Conservation (phyloP, 345 rosid species). For the Bruguiera sexangula region DNA sequence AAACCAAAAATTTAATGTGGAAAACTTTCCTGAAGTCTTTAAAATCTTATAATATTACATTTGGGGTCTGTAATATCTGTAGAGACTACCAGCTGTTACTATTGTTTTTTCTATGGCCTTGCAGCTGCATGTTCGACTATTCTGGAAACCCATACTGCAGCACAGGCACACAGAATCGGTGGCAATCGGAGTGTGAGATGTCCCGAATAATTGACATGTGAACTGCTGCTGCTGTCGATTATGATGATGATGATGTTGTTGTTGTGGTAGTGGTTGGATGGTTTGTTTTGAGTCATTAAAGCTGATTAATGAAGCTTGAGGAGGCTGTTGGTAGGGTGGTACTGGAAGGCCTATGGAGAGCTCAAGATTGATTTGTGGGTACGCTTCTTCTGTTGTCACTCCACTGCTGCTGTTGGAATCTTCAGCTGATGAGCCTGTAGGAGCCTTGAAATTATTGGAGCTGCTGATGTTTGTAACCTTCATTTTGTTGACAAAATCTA, state of each 20-base stretch:
- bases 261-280: not conserved
- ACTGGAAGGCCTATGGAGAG: conserved; percentile 29
- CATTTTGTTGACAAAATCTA: conserved; percentile 5
- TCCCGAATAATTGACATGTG: not conserved
- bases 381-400: conserved; percentile 14
- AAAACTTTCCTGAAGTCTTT: too few species aligned
- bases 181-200: not conserved
- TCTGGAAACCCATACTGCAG: conserved; percentile 13
- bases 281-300: not conserved
- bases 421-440: not conserved
- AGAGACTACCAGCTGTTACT: not conserved
- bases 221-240: not conserved
- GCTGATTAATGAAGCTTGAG: not conserved
- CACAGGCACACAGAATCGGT: conserved; percentile 6
- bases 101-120: not conserved
- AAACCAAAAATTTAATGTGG: too few species aligned
- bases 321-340: not conserved
- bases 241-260: not conserved
- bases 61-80: not conserved
- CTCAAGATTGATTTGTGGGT: conserved; percentile 29
- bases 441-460: not conserved
- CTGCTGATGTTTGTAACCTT: not conserved
- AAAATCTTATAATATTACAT: too few species aligned
- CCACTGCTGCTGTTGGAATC: conserved; percentile 28
- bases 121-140: not conserved